Conservation (phyloP, 139 green algal genomes). For the Ettlia oleoabundans region DNA sequence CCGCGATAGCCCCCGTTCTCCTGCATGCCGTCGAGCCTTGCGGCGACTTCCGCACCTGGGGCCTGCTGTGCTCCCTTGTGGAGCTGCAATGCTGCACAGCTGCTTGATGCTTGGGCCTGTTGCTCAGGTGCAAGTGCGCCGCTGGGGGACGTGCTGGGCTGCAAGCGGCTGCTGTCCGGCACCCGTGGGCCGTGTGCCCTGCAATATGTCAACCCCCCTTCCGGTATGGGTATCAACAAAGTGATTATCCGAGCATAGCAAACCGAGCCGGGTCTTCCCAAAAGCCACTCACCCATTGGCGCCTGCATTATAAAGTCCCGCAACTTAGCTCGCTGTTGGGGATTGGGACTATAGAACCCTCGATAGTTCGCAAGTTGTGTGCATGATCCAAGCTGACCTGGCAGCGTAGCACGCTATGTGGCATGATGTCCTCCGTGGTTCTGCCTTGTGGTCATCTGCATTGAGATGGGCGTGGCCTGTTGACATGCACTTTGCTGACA, state of each 20-base stretch:
- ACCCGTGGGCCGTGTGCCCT: background rate
- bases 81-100: background rate
- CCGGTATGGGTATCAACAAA: too few relatives aligned
- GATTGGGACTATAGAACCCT: too few relatives aligned
- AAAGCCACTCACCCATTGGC: slow-evolving; percentile 1
- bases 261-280: too few relatives aligned
- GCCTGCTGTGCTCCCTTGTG: background rate
- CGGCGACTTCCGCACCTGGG: background rate
- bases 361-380: too few relatives aligned
- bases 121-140: background rate
- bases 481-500: too few relatives aligned
- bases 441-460: too few relatives aligned
- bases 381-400: too few relatives aligned
- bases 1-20: background rate
- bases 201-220: too few relatives aligned
- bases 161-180: background rate
- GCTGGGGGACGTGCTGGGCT: background rate
- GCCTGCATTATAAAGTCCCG: slow-evolving; percentile 17
- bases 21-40: background rate
- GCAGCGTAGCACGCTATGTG: too few relatives aligned
- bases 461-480: too few relatives aligned
- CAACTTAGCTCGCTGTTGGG: background rate
- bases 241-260: too few relatives aligned
- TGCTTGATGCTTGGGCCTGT: background rate
- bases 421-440: too few relatives aligned